phyloP scores from a whole-genome alignment of 768 basidiomycete species.

The Postia placenta region DNA sequence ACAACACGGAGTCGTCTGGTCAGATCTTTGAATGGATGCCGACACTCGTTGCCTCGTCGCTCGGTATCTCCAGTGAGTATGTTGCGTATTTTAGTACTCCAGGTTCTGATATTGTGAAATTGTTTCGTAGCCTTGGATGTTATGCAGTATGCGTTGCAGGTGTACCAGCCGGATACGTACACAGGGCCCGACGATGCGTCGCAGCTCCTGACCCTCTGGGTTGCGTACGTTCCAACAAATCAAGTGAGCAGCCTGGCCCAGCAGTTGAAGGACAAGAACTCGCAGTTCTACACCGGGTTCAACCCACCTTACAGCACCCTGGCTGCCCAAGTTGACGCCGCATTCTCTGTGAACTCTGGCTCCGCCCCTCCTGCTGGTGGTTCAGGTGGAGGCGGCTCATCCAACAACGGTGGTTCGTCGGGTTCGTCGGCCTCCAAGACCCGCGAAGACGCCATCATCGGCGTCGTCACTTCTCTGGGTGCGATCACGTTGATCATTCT shows the following conservation, averaged over 20 bases:
- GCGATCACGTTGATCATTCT: slow-evolving; percentile 70
- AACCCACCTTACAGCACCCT: slow-evolving; percentile 42
- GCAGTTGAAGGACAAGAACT: slow-evolving; percentile 55
- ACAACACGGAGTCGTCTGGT: slow-evolving; percentile 47
- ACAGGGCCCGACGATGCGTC: slow-evolving; percentile 36
- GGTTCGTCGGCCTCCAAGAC: slow-evolving; percentile 31
- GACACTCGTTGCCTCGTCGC: slow-evolving; percentile 36
- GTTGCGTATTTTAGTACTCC: not conserved
- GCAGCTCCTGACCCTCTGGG: slow-evolving; percentile 61
- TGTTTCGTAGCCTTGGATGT: slow-evolving; percentile 29
- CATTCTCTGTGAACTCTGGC: slow-evolving; percentile 50
- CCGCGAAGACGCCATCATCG: slow-evolving; percentile 84
- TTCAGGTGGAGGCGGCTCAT: slow-evolving; percentile 15
- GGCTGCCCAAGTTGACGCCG: slow-evolving; percentile 63
- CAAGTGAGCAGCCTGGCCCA: slow-evolving; percentile 55
- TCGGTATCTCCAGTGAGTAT: slow-evolving; percentile 39
- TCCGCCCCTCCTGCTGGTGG: slow-evolving; percentile 15
- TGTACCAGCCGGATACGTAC: slow-evolving; percentile 60
- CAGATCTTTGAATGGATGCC: slow-evolving; percentile 80
- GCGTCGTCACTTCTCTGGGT: slow-evolving; percentile 80
- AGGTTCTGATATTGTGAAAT: slow-evolving; percentile 9
- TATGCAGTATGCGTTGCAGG: slow-evolving; percentile 54
- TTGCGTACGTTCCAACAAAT: slow-evolving; percentile 58
- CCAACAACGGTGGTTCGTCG: slow-evolving; percentile 19
- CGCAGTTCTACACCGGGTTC: slow-evolving; percentile 56